Evolutionary conservation across 2,329 filamentous ascomycete genomes (phyloP).

Genomic region (Paecilomyces fulvus): DNA sequence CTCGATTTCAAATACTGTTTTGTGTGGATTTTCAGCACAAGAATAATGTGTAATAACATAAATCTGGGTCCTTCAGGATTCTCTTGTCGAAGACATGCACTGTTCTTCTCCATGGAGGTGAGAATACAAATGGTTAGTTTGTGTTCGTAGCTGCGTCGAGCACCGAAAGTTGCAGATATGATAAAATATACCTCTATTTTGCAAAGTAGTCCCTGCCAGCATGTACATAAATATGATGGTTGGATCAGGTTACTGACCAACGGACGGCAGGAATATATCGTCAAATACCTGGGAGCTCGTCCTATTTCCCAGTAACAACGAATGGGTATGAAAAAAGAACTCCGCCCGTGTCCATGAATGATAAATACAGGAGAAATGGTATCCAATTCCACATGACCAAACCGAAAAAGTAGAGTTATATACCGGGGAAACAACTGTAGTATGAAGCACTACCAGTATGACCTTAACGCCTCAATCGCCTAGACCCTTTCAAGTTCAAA

Average conservation of each 20-base stretch:
- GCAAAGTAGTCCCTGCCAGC: not conserved
- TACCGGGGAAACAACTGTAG: not conserved
- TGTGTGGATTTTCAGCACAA: too few species aligned
- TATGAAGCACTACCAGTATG: not conserved
- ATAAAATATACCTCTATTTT: not conserved
- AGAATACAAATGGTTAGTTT: not conserved
- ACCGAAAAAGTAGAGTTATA: not conserved
- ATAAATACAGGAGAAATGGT: not conserved
- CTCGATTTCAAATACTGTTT: too few species aligned
- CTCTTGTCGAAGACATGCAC: too few species aligned
- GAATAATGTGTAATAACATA: too few species aligned
- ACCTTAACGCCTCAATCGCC: not conserved
- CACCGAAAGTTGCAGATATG: not conserved
- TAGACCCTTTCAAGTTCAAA: not conserved
- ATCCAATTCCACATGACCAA: not conserved
- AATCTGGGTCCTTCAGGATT: too few species aligned
- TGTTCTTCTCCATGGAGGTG: too few species aligned
- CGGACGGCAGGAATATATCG: not conserved
- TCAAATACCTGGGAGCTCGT: not conserved
- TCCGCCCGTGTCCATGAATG: not conserved
- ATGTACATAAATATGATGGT: not conserved
- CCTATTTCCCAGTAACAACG: not conserved
- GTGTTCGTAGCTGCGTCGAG: not conserved
- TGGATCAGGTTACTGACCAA: not conserved
- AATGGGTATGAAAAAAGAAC: not conserved